Percentiles rank a stretch among this genome's conserved stretches.
Evolutionary conservation across 352 stramenopile species (phyloP).

Genomic region (Pythium sukuiense): DNA sequence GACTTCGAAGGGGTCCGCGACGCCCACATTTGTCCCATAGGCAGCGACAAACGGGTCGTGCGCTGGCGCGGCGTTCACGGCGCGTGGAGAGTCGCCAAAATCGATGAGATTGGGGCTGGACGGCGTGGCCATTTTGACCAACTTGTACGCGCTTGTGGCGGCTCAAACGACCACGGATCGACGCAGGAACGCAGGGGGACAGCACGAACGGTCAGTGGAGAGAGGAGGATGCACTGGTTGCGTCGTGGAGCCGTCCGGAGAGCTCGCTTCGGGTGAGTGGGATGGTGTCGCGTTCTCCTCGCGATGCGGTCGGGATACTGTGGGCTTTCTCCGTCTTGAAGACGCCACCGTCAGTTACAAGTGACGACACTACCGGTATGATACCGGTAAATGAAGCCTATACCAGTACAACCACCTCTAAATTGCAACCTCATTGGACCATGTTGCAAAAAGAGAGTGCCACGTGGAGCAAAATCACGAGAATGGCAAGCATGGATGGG

Average conservation of each 20-base stretch:
- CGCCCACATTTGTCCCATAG: neutral
- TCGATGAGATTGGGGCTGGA: constrained; percentile 34
- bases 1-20: constrained; percentile 26
- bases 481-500: neutral
- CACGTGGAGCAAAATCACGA: constrained; percentile 19
- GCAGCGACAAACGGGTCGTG: constrained; percentile 22
- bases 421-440: neutral
- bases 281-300: neutral
- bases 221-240: neutral
- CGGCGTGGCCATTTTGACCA: constrained; percentile 18
- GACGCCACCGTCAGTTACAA: constrained; percentile 12
- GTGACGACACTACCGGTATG: constrained; percentile 4
- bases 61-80: neutral
- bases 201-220: neutral
- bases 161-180: constrained; percentile 8
- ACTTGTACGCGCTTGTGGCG: constrained; percentile 1
- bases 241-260: neutral
- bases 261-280: neutral
- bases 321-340: constrained; percentile 9
- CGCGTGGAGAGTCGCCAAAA: constrained; percentile 29
- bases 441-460: constrained; percentile 17
- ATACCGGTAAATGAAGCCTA: constrained; percentile 10
- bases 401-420: neutral
- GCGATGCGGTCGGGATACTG: neutral
- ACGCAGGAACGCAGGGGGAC: neutral